Evolutionary conservation across 495 filamentous ascomycete species (phyloP), one percentile per base, ranked within the genome.

Genomic region (Aspergillus bridgeri): DNA sequence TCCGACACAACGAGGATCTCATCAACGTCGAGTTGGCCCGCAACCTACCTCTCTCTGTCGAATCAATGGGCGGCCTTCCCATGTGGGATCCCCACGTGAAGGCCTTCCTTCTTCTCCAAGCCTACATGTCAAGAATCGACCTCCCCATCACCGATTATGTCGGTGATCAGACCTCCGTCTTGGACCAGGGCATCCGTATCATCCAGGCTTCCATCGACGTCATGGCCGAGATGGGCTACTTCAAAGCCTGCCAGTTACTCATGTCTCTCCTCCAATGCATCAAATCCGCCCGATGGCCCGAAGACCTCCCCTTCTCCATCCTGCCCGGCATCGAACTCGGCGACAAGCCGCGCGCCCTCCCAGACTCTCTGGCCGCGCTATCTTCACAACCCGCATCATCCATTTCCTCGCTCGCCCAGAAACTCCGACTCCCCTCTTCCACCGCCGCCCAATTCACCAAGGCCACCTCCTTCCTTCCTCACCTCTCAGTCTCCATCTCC

Each of bases 71-170:
- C 20, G 80, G 80, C 44, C 68, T 95, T 48, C 93, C 91, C 0
- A 90, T 98, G 87, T 97, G 94, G 92, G 94, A 99, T 73, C 94
- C 94, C 15, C 94, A 99, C 69, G 89, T 98, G 63, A 99, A 99
- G 67, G 88, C 95, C 0, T 98, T 96, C 74, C 75, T 99, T 33
- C 79, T 99, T 3, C 79, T 99, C 0, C 95, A 99, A 66, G 92
- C 94, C 2, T 91, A 96, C 68, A 92, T 99, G 84, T 91, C 89
- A 29, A 87, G 93, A 42, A 88, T 97, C 61, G 85, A 89, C 51
- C 83, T 99, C 23, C 94, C 94, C 7, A 97, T 99, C 51, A 88
- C 91, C 2, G 94, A 99, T 77, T 99, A 99, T 61, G 90, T 98
- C 6, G 94, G 93, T 62, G 94, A 99, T 71, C 90, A 93, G 67